A percentile compares a stretch with the other conserved stretches of the same genome.
These are phyloP conservation scores for Fusarium sp. DNA, from an alignment of 2,329 filamentous ascomycete genomes.

Conservation along the genomic window DNA sequence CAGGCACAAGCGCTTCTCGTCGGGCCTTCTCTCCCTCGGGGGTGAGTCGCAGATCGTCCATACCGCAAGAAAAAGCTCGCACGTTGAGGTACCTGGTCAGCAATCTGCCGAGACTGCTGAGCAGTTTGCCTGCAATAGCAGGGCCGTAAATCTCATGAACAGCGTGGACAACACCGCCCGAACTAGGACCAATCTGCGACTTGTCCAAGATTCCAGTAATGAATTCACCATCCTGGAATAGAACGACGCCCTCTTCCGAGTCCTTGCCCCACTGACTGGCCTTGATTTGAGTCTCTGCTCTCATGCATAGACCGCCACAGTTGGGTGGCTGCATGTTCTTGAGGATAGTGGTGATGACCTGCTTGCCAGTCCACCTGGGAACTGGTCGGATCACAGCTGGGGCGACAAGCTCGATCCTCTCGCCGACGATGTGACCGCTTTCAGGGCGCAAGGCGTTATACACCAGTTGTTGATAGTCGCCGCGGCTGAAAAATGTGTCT, in stretches of 20 bases:
- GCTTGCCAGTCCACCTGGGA: slow-evolving; percentile 93
- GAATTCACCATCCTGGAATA: slow-evolving; percentile 88
- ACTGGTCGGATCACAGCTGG: slow-evolving; percentile 86
- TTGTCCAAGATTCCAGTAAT: slow-evolving; percentile 95
- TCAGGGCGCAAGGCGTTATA: slow-evolving; percentile 92
- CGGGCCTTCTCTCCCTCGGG: slow-evolving; percentile 79
- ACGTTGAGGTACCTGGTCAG: slow-evolving; percentile 92
- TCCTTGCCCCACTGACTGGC: slow-evolving; percentile 80
- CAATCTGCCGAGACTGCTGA: slow-evolving; percentile 89
- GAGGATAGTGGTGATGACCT: slow-evolving; percentile 90
- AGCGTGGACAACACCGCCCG: slow-evolving; percentile 89
- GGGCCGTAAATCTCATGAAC: slow-evolving; percentile 95
- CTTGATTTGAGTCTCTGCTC: slow-evolving; percentile 81
- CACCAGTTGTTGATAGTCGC: slow-evolving; percentile 92
- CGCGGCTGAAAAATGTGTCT: slow-evolving; percentile 89
- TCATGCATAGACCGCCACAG: slow-evolving; percentile 81
- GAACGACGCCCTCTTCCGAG: slow-evolving; percentile 83
- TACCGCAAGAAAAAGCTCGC: slow-evolving; percentile 95
- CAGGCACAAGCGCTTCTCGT: slow-evolving; percentile 73
- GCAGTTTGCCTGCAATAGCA: slow-evolving; percentile 83
- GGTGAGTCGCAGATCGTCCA: slow-evolving; percentile 93
- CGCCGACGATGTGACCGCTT: slow-evolving; percentile 85
- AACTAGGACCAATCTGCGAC: slow-evolving; percentile 88
- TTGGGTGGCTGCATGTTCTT: slow-evolving; percentile 88
- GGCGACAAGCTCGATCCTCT: slow-evolving; percentile 81